Conservation (phyloP, 257 asterid genomes). For the Ajuga chamaepitys region DNA sequence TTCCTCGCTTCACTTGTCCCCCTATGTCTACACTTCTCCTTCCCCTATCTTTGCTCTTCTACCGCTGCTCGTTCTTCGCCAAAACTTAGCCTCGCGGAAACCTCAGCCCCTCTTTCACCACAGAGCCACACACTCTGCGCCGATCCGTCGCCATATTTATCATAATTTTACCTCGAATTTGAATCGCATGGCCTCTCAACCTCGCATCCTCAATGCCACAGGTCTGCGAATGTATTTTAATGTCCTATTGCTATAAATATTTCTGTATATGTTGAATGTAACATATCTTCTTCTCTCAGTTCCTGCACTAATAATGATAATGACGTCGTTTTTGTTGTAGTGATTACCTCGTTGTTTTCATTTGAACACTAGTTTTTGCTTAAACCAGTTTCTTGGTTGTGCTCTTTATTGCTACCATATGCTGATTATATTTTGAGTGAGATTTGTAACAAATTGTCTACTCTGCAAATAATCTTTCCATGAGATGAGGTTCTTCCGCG, state of each 20-base stretch:
- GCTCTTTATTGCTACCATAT: not conserved
- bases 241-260: not conserved
- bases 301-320: not conserved
- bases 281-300: not conserved
- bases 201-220: conserved; percentile 22
- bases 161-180: conserved; percentile 12
- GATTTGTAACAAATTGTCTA: not conserved
- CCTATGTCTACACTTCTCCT: conserved; percentile 19
- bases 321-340: not conserved
- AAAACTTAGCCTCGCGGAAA: conserved; percentile 8
- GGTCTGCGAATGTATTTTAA: conserved; percentile 32
- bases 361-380: not conserved
- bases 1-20: conserved; percentile 31
- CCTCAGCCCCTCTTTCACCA: conserved; percentile 18
- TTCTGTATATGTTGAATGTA: not conserved
- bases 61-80: conserved; percentile 19
- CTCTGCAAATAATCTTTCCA: not conserved
- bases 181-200: conserved; percentile 21
- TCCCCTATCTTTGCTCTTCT: conserved; percentile 26
- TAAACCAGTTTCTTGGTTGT: not conserved
- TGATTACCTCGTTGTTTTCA: not conserved
- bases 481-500: not conserved
- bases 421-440: not conserved
- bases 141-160: conserved; percentile 13
- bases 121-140: not conserved